Evolutionary conservation across 352 stramenopile genomes (phyloP).

Genomic region (Phytophthora macrochlamydospora): DNA sequence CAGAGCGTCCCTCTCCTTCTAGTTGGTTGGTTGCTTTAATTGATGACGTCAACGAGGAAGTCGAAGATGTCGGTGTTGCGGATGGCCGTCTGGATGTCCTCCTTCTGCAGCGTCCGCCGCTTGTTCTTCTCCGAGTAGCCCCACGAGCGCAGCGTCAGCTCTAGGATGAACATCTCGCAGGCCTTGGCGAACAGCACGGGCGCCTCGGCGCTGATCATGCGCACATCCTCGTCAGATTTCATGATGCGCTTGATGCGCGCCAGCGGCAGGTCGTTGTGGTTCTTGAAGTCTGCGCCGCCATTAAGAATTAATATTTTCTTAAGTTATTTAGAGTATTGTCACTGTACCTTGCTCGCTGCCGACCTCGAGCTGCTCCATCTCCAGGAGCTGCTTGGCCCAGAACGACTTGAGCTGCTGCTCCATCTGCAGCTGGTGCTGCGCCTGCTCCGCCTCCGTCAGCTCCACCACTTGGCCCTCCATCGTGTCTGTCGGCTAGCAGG

Average conservation of each 20-base stretch:
- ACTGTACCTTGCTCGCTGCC: conserved; percentile 91
- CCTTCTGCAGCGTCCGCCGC: conserved; percentile 96
- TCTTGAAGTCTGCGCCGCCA: conserved; percentile 94
- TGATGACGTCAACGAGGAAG: conserved; percentile 97
- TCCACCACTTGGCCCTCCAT: conserved; percentile 90
- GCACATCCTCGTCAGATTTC: conserved; percentile 98
- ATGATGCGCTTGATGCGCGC: conserved; percentile 99
- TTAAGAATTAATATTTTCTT: neutral
- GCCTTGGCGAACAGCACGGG: conserved; percentile 99
- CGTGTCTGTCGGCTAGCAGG: conserved; percentile 5
- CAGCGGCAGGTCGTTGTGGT: conserved; percentile 99
- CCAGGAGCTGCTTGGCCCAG: conserved; percentile 92
- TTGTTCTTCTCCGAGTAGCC: conserved; percentile 90
- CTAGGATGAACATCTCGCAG: conserved; percentile 99
- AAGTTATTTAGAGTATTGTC: too few relatives aligned
- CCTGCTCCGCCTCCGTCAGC: conserved; percentile 85
- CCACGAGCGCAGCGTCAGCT: conserved; percentile 96
- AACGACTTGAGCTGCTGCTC: conserved; percentile 92
- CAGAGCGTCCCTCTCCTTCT: neutral
- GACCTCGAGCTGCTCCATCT: conserved; percentile 93
- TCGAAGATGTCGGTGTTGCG: conserved; percentile 99
- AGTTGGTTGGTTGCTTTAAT: conserved; percentile 86
- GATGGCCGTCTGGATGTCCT: conserved; percentile 98
- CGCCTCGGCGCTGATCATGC: conserved; percentile 99
- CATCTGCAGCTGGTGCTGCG: conserved; percentile 86